A percentile compares a stretch with the other conserved stretches of the same genome.
These are phyloP conservation scores for Penstemon eatonii DNA, from an alignment of 257 asterid species.

Conservation along the genomic window DNA sequence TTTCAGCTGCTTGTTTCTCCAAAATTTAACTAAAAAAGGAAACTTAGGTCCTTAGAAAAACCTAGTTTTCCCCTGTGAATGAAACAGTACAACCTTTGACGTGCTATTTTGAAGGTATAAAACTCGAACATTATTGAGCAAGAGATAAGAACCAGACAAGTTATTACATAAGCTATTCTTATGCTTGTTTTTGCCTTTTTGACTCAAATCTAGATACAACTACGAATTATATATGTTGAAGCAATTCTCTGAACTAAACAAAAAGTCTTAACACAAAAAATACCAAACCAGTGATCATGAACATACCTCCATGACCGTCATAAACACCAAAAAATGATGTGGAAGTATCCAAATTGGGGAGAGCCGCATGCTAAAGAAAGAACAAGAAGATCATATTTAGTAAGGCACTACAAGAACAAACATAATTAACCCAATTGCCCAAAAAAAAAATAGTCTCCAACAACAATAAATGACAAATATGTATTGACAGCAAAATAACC, in stretches of 20 bases:
- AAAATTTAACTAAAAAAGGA: conserved; percentile 10
- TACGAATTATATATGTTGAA: not conserved
- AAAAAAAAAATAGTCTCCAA: not conserved
- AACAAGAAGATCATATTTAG: conserved; percentile 17
- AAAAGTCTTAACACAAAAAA: not conserved
- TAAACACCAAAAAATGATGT: conserved; percentile 97
- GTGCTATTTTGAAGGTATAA: not conserved
- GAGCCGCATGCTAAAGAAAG: conserved; percentile 78
- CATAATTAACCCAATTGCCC: not conserved
- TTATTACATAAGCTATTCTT: conserved; percentile 10
- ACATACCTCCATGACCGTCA: conserved; percentile 96
- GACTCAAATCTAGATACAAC: conserved; percentile 8
- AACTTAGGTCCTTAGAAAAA: not conserved
- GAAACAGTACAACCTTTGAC: not conserved
- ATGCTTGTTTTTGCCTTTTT: conserved; percentile 4
- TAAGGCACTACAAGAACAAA: conserved; percentile 18
- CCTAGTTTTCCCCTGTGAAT: not conserved
- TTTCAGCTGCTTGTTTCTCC: conserved; percentile 10
- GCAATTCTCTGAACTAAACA: not conserved
- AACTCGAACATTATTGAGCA: not conserved
- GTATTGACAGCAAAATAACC: too few species aligned
- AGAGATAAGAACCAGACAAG: not conserved
- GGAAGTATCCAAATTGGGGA: conserved; percentile 67
- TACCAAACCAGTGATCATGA: conserved; percentile 20
- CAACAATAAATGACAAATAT: not conserved